Evolutionary conservation across 805 yeast genomes (phyloP).

Genomic region (Ogataea sp.): DNA sequence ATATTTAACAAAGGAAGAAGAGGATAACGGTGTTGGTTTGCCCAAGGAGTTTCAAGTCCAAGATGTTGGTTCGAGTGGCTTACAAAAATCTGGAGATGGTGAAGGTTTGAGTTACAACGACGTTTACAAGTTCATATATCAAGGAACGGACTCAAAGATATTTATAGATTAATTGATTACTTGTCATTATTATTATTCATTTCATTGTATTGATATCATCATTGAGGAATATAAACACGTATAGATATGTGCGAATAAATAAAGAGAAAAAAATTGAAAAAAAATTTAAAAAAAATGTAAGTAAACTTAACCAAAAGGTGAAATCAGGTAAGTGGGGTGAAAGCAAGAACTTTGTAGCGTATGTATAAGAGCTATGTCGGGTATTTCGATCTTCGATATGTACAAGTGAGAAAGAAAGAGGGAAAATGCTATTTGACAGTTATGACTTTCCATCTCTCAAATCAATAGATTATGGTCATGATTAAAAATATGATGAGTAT

Average conservation of each 20-base stretch:
- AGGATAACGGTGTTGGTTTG: slow-evolving; percentile 19
- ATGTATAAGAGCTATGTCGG: neutral
- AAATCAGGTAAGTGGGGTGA: slow-evolving; percentile 54
- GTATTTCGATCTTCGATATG: no score
- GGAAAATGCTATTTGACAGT: no score
- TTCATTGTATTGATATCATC: no score
- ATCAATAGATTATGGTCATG: neutral
- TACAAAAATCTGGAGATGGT: no score
- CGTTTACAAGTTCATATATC: slow-evolving; percentile 35
- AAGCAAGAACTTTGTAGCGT: slow-evolving; percentile 92
- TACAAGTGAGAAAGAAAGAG: no score
- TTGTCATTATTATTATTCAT: no score
- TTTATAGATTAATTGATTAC: neutral
- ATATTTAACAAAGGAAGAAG: slow-evolving; percentile 44
- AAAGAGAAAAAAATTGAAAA: neutral
- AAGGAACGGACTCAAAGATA: slow-evolving; percentile 28
- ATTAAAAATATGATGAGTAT: no score
- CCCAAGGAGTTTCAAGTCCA: slow-evolving; percentile 6
- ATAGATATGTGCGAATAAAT: no score
- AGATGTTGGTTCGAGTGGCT: no score
- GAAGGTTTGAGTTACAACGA: slow-evolving; percentile 27
- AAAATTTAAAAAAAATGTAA: slow-evolving; percentile 28
- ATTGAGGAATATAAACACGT: no score
- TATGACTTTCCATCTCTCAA: no score
- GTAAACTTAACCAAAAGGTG: no score